These are phyloP conservation scores for Wolfiporia cocos DNA, from an alignment of 1,284 basidiomycete genomes.

Conservation along the genomic window DNA sequence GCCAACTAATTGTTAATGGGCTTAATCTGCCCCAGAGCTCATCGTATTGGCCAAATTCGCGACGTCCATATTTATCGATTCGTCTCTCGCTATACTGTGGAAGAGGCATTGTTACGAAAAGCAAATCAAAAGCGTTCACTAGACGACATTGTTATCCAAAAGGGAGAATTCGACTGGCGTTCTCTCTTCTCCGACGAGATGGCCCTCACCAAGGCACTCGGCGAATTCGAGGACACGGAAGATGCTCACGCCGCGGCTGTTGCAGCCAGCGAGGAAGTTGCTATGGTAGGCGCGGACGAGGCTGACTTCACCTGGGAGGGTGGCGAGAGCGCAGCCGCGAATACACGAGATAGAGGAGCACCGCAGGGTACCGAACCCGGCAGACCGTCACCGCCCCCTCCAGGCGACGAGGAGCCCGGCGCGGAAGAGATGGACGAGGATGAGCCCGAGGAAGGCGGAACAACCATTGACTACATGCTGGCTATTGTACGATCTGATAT, in stretches of 20 bases:
- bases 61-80: conserved; percentile 98
- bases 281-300: conserved; percentile 69
- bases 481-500: conserved; percentile 67
- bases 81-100: conserved; percentile 88
- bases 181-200: conserved; percentile 65
- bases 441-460: conserved; percentile 49
- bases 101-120: conserved; percentile 94
- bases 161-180: conserved; percentile 94
- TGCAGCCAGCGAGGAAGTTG: conserved; percentile 72
- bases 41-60: conserved; percentile 94
- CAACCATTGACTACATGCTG: conserved; percentile 87
- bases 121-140: conserved; percentile 94
- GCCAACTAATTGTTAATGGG: too few relatives aligned
- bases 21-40: too few relatives aligned
- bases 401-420: conserved; percentile 20
- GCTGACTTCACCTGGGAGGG: conserved; percentile 62
- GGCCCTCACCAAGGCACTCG: conserved; percentile 63
- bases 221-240: conserved; percentile 84
- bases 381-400: too few relatives aligned
- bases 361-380: too few relatives aligned
- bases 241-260: conserved; percentile 77
- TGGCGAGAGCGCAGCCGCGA: conserved; percentile 9
- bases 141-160: conserved; percentile 91
- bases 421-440: conserved; percentile 20
- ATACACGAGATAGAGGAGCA: conserved; percentile 11